Evolutionary conservation across 345 rosid species (phyloP).

Genomic region (Hypericum perforatum): DNA sequence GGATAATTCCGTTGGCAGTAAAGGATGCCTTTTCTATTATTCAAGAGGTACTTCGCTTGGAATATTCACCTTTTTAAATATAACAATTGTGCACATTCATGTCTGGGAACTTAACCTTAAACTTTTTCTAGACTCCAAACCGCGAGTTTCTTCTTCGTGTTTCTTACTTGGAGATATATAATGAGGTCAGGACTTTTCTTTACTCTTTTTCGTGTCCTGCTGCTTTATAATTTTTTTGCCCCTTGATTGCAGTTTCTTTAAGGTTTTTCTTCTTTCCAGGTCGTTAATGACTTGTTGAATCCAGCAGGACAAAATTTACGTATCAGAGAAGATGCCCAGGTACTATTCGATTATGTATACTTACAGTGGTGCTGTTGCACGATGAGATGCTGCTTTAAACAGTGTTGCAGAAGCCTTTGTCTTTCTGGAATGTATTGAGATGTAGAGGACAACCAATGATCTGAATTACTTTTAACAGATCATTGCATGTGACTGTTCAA

Average conservation of each 20-base stretch:
- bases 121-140: constrained; percentile 63
- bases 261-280: constrained; percentile 41
- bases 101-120: constrained; percentile 13
- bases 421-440: too few relatives aligned
- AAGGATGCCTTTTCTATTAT: constrained; percentile 95
- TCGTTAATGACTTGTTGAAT: constrained; percentile 88
- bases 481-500: too few relatives aligned
- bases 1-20: constrained; percentile 90
- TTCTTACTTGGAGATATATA: constrained; percentile 94
- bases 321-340: constrained; percentile 99
- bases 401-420: too few relatives aligned
- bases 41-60: constrained; percentile 63
- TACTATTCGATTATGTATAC: constrained; percentile 13
- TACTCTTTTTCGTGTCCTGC: neutral
- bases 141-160: constrained; percentile 93
- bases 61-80: constrained; percentile 8
- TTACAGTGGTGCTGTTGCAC: too few relatives aligned
- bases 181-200: constrained; percentile 58
- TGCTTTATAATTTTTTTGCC: constrained; percentile 10
- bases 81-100: constrained; percentile 6
- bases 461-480: too few relatives aligned
- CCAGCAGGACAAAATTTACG: constrained; percentile 96
- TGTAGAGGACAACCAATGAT: too few relatives aligned
- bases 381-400: too few relatives aligned
- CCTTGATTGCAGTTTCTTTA: constrained; percentile 11